These are phyloP conservation scores for Jamesozyma hellenica DNA, from an alignment of 805 yeast species.

Conservation along the genomic window DNA sequence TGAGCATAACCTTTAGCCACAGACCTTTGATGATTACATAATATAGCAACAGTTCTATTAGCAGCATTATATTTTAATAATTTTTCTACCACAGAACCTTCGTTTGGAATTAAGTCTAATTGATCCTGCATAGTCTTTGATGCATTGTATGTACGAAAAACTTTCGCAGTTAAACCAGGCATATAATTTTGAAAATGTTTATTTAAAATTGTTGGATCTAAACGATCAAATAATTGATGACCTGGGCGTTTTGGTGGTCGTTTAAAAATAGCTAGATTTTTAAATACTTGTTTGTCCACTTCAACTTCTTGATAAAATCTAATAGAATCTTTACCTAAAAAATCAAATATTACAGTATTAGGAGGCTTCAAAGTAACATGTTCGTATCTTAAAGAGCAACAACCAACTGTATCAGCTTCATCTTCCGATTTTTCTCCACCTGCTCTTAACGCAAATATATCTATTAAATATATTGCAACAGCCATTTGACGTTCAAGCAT, in stretches of 20 bases:
- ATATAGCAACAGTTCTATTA: conserved; percentile 85
- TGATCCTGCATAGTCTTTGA: conserved; percentile 96
- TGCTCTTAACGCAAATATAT: conserved; percentile 89
- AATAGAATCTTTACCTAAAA: conserved; percentile 91
- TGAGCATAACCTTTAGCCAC: conserved; percentile 78
- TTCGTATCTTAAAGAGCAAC: conserved; percentile 87
- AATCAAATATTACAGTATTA: conserved; percentile 76
- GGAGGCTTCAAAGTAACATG: conserved; percentile 84
- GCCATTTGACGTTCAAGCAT: conserved; percentile 90
- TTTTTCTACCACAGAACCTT: conserved; percentile 81
- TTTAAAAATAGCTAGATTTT: conserved; percentile 77
- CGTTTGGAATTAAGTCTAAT: conserved; percentile 71
- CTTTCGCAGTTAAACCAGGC: conserved; percentile 92
- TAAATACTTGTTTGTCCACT: conserved; percentile 86
- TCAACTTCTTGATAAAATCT: conserved; percentile 86
- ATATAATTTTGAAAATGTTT: conserved; percentile 81
- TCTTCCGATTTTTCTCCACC: conserved; percentile 97
- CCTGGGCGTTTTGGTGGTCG: conserved; percentile 84
- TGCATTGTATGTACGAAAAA: conserved; percentile 94
- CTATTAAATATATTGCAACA: conserved; percentile 86
- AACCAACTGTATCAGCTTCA: conserved; percentile 96
- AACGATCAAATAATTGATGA: conserved; percentile 83
- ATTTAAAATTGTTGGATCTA: conserved; percentile 74
- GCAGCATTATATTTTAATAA: conserved; percentile 88
- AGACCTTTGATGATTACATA: conserved; percentile 95